Conservation (phyloP, 208 protist genomes). For the Trypanosoma rangeli region DNA sequence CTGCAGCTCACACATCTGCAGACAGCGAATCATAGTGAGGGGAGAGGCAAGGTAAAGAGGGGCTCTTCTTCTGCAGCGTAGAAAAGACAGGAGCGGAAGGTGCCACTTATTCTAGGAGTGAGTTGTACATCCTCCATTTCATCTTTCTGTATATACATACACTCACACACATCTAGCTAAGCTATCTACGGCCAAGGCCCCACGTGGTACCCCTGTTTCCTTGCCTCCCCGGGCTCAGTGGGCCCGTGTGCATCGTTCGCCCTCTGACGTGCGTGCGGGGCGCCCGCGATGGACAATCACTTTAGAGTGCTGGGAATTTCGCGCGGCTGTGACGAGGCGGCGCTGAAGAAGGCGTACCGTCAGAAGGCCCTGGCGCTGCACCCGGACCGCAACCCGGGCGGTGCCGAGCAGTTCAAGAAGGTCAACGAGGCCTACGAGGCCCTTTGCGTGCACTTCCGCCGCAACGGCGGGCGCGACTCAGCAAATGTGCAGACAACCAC, state of each 20-base stretch:
- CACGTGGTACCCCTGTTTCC: not conserved
- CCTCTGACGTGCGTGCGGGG: not conserved
- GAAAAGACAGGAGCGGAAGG: too few relatives aligned
- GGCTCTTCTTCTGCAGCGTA: too few relatives aligned
- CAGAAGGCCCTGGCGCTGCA: conserved; percentile 92
- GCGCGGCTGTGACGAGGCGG: conserved; percentile 64
- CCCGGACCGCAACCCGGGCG: conserved; percentile 91
- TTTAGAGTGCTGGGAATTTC: conserved; percentile 71
- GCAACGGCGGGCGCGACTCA: conserved; percentile 28
- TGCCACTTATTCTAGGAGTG: too few relatives aligned
- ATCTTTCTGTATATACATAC: conserved; percentile 12
- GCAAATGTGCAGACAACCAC: not conserved
- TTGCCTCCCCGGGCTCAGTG: too few relatives aligned
- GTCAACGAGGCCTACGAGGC: conserved; percentile 96
- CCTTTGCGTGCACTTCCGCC: conserved; percentile 59
- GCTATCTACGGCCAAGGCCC: too few relatives aligned
- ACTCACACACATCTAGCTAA: not conserved
- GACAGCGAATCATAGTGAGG: too few relatives aligned
- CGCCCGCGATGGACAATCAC: conserved; percentile 32
- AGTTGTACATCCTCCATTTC: too few relatives aligned
- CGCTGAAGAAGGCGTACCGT: conserved; percentile 92
- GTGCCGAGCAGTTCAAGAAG: conserved; percentile 78
- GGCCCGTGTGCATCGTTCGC: not conserved
- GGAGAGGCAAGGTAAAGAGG: too few relatives aligned
- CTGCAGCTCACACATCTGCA: too few relatives aligned